Base-by-base conservation (phyloP, 495 filamentous ascomycete species). In the Tuber borchii region DNA sequence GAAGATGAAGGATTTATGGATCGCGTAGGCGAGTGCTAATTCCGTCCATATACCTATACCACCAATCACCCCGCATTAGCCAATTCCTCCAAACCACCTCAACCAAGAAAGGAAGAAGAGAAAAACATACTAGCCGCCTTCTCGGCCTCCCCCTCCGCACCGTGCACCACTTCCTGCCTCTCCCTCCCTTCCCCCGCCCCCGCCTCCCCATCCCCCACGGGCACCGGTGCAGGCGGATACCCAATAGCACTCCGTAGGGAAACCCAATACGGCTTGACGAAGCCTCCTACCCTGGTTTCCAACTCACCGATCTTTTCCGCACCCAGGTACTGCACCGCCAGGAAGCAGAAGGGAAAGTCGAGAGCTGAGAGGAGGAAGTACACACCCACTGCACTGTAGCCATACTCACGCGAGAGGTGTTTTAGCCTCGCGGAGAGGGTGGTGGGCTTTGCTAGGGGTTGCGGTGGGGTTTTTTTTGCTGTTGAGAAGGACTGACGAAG, bases 1-100 rank as follows among this genome's bases (percentile, higher is more conserved):
- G 84, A 99, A 97, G 72, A 99, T 97, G 84, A 99, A 94, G 77
- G 91, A 95, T 85, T 99, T 99, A 87, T 99, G 95, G 72, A 99
- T 91, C 0, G 95, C 95, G 80, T 99, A 99, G 9, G 95, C 96
- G 20, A 99, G 88, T 20, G 92, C 95, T 40, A 98, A 86, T 80
- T 97, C 94, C 6, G 95, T 99, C 90, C 90, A 92, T 68, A 93
- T 85, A 78, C 89, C 91, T 92, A 74, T 75, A 44, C 69, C 48
- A 51, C 17, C 73, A 71, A 76, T 70, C 44, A 71, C 44, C 77
- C 71, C 39, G 69, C 61, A 78, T 78, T 72, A 72, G 68, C 74
- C 43, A 72, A 71, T 42, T 56, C 39, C 42, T 65, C 70, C 42
- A 20, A 51, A n/a, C 20, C 46, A n/a, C 20, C 46, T 73, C 37